Evolutionary conservation across 768 basidiomycete species (phyloP), one percentile per base, ranked within the genome.

Genomic region (Sutorius australiensis): DNA sequence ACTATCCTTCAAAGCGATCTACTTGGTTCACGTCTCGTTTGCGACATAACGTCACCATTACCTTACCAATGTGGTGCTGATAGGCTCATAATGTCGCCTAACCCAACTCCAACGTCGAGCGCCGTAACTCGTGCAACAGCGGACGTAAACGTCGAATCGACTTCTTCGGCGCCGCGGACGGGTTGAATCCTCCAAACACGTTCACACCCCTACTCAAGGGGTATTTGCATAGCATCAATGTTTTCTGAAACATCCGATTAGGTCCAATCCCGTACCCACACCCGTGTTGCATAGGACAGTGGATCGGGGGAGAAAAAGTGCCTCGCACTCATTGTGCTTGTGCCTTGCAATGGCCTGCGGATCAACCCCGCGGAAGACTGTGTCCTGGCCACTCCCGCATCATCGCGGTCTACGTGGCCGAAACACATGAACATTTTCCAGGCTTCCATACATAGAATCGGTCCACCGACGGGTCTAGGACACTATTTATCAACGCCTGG

Each of bases 21-120:
- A 13, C 33, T 47, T 37, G 58, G 50, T 41, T 19, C 55, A 27
- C 40, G 51, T 50, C 49, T 62, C 62, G 63, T 56, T 51, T 63
- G 34, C 21, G 36, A 6, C 3, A 13, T 46, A 48, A 58, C 60
- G 59, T 65, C 45, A 62, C 27, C 41, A 42, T 21, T 31, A 30
- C 46, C 46, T 51, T 42, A 40, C 19, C 7, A 40, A 24, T 24
- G 5, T 6, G 13, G 4, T 41, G n/a, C n/a, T 37, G 13, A 24
- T 8, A 21, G 24, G 24, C 24, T 13, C 7, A 24, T 40, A 14
- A 6, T 21, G 39, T 14, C 39, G 24, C 8, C 40, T 24, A 17
- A 5, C n/a, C 37, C 6, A 8, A 42, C 16, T n/a, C 34, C n/a
- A 36, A 43, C 21, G 30, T 19, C 27, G 33, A 42, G 28, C n/a